These are phyloP conservation scores for Boletus rubropictus DNA, from an alignment of 768 basidiomycete genomes.

Conservation along the genomic window DNA sequence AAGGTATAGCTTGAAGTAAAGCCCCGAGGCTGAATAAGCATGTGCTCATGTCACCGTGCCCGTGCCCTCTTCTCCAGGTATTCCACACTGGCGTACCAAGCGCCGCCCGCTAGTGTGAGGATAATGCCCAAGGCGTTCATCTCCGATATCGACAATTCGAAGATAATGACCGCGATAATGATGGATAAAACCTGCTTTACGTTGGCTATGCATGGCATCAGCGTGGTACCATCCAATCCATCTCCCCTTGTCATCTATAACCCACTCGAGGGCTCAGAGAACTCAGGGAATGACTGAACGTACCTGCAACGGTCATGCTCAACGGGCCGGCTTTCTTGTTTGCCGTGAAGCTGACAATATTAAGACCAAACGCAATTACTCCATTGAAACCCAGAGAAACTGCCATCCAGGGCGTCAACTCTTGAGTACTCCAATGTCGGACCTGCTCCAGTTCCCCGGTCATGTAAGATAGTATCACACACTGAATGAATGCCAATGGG, in stretches of 20 bases:
- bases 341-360: conserved; percentile 93
- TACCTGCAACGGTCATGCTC: conserved; percentile 87
- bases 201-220: conserved; percentile 50
- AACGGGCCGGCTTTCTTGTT: conserved; percentile 87
- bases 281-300: conserved; percentile 20
- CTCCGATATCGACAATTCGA: conserved; percentile 73
- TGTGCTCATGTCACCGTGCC: conserved; percentile 4
- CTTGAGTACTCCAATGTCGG: conserved; percentile 39
- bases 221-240: neutral
- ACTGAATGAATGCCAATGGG: conserved; percentile 87
- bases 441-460: conserved; percentile 77
- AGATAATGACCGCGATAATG: conserved; percentile 75
- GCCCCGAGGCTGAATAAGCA: neutral
- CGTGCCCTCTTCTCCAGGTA: conserved; percentile 41
- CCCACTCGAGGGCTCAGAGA: conserved; percentile 4
- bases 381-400: conserved; percentile 71
- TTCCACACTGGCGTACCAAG: conserved; percentile 70
- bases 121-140: conserved; percentile 79
- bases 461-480: conserved; percentile 66
- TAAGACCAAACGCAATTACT: conserved; percentile 82
- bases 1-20: neutral
- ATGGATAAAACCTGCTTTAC: conserved; percentile 93
- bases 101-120: conserved; percentile 83
- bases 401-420: conserved; percentile 37
- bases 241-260: neutral